Evolutionary conservation across 163 green algal genomes (phyloP), one percentile per base, ranked within the genome.

Genomic region (Prototheca stagnorum): DNA sequence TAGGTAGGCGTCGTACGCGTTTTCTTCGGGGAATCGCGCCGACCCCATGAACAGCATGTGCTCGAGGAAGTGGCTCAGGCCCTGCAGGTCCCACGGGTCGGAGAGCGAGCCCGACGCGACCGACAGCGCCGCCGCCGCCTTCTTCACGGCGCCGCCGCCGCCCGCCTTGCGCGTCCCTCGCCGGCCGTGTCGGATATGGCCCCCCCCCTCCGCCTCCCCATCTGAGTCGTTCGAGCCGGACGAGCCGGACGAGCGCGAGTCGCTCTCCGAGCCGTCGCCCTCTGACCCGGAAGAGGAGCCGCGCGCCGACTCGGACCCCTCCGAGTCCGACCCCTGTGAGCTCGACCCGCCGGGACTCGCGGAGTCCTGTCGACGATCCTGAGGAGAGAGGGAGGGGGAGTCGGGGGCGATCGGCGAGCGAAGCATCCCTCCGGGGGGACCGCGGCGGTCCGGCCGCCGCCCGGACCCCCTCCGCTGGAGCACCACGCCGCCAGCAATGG

Each of bases 1-100:
- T 2, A 98, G 65, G 62, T 73, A 98, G 5, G 79, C 60, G 39
- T 95, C 87, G 53, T 95, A 98, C 5, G 93, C 85, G 42, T 95
- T 94, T 50, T 96, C 88, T 35, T 88, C 70, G 4, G 86, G 84
- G 64, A 74, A 95, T 50, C 77, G 74, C 24, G 71, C 62, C 41
- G 69, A 90, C 47, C 88, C 84, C 88, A 95, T 97, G 76, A 99
- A 98, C 36, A 99, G 77, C 91, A 99, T 97, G 72, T 99, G 91
- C 68, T 99, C 91, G 59, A 94, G 58, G 61, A 88, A 93, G 66
- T 95, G 85, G 26, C 55, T 75, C 39, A 95, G 56, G 2, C 84
- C 83, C 70, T 83, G 75, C 16, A 88, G 39, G 26, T 84, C 41
- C 29, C 62, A 44, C 0, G 80, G 82, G 60, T 97, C 88, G 4